phyloP scores from a whole-genome alignment of 345 rosid genomes.

The Xanthoceras sorbifolium region DNA sequence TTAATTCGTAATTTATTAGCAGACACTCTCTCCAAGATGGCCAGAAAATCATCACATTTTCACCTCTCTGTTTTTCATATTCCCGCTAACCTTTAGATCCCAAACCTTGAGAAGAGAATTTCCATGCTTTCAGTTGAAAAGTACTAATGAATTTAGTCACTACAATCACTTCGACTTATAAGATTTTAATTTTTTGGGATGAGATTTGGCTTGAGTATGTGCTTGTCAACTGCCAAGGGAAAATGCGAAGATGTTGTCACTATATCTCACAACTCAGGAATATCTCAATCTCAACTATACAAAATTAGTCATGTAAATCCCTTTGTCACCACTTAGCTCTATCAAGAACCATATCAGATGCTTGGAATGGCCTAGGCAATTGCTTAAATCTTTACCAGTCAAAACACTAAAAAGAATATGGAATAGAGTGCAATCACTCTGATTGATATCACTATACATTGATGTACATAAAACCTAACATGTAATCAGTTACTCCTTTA shows the following conservation, averaged over 20 bases:
- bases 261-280: background rate
- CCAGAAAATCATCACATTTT: background rate
- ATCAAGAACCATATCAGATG: background rate
- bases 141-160: background rate
- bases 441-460: background rate
- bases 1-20: background rate
- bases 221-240: background rate
- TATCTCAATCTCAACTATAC: background rate
- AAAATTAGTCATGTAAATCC: no score
- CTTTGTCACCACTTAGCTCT: background rate
- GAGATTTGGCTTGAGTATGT: background rate
- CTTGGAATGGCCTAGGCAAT: background rate
- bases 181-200: background rate
- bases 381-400: background rate
- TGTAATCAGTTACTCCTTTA: background rate
- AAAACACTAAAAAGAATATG: background rate
- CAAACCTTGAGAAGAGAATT: background rate
- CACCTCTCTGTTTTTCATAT: background rate
- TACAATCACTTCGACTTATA: background rate
- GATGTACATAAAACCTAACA: background rate
- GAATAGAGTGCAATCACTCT: background rate
- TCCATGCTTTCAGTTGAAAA: background rate
- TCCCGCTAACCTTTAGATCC: background rate
- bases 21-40: background rate
- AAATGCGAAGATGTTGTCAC: background rate